Evolutionary conservation across 2,329 filamentous ascomycete species (phyloP).

Genomic region (Anthostomella pinea): DNA sequence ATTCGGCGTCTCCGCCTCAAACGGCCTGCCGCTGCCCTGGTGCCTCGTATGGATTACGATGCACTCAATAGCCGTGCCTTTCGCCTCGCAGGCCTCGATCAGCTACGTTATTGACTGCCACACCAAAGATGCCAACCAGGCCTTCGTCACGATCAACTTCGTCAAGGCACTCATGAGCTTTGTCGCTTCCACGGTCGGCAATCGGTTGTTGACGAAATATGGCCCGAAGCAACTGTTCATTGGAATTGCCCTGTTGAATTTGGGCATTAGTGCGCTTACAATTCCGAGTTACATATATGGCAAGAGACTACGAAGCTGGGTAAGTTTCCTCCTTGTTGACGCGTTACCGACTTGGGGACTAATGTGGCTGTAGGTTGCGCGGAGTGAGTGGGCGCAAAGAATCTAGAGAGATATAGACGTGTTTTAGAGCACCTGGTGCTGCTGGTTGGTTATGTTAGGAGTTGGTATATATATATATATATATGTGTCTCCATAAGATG

Average conservation of each 20-base stretch:
- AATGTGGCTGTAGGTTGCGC: conserved; percentile 11
- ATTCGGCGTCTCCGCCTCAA: conserved; percentile 14
- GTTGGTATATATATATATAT: no score
- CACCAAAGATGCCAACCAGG: conserved; percentile 24
- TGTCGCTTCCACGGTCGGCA: conserved; percentile 18
- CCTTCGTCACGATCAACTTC: conserved; percentile 26
- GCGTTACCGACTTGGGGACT: not conserved
- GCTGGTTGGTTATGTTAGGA: no score
- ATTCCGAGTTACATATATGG: conserved; percentile 26
- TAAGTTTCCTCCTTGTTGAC: conserved; percentile 2
- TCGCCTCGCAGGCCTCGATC: conserved; percentile 22
- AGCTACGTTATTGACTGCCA: conserved; percentile 27
- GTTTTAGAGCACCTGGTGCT: no score
- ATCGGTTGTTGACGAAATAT: conserved; percentile 16
- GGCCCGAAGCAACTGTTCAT: conserved; percentile 16
- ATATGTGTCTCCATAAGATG: no score
- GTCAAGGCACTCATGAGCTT: conserved; percentile 23
- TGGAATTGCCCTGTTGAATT: conserved; percentile 21
- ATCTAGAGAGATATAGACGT: conserved; percentile 8
- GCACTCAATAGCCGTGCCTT: conserved; percentile 23
- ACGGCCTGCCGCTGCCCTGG: conserved; percentile 17
- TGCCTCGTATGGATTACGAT: conserved; percentile 24
- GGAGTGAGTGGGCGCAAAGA: conserved; percentile 23
- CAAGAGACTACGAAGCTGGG: conserved; percentile 23
- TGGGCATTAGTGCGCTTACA: conserved; percentile 21